A percentile compares a stretch with the other conserved stretches of the same genome.
Conservation (phyloP, 2,329 filamentous ascomycete genomes). For the Lizonia empirigonia region DNA sequence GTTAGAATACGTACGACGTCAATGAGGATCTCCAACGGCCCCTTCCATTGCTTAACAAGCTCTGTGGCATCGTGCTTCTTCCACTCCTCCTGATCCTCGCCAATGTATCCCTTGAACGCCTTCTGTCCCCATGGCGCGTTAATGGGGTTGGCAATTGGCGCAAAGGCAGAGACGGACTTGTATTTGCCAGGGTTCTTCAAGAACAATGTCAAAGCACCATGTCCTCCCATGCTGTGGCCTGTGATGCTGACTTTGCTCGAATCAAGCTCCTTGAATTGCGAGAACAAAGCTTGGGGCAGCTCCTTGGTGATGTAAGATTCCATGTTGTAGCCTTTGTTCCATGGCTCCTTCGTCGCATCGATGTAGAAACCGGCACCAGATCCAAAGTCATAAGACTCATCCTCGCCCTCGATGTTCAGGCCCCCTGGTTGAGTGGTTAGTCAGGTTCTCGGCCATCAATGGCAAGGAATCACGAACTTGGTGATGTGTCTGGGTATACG, state of each 20-base stretch:
- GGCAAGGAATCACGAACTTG: conserved; percentile 61
- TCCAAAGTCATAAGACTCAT: conserved; percentile 91
- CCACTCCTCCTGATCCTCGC: conserved; percentile 75
- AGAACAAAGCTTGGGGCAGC: conserved; percentile 78
- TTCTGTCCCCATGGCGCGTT: conserved; percentile 94
- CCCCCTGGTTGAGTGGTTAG: conserved; percentile 61
- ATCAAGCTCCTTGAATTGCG: conserved; percentile 74
- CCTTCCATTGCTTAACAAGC: conserved; percentile 77
- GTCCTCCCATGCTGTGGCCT: conserved; percentile 96
- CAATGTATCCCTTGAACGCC: conserved; percentile 90
- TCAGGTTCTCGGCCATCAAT: not conserved
- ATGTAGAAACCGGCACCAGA: conserved; percentile 93
- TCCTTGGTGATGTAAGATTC: conserved; percentile 90
- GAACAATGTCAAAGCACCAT: conserved; percentile 91
- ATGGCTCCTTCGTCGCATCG: conserved; percentile 79
- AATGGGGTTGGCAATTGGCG: conserved; percentile 85
- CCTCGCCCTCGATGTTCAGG: conserved; percentile 78
- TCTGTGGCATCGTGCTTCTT: conserved; percentile 91
- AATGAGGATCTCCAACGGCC: conserved; percentile 76
- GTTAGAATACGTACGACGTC: conserved; percentile 72
- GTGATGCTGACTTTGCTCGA: conserved; percentile 75
- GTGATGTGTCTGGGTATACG: conserved; percentile 93
- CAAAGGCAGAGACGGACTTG: conserved; percentile 86
- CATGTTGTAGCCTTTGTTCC: conserved; percentile 84
- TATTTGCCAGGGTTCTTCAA: conserved; percentile 90